These are phyloP conservation scores for Aspergillus carbonarius DNA, from an alignment of 2,329 filamentous ascomycete species.

Conservation along the genomic window DNA sequence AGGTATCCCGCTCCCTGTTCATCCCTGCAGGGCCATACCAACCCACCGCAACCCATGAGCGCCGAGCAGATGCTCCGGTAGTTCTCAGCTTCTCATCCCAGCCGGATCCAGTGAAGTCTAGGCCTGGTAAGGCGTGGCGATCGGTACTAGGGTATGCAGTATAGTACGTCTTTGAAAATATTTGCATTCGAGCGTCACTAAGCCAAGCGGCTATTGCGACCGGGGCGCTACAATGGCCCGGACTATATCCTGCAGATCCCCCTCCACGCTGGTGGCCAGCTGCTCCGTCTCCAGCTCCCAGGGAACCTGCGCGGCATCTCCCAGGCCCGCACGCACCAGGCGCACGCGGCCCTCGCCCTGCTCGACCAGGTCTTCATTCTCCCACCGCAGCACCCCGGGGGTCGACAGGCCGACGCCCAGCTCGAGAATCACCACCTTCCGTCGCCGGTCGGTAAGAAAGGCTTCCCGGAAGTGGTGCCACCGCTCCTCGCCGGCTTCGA, in stretches of 20 bases:
- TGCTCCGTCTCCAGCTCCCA: slow-evolving; percentile 20
- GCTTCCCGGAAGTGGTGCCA: slow-evolving; percentile 11
- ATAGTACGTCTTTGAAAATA: too few species aligned
- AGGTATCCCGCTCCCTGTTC: too few species aligned
- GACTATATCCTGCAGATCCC: slow-evolving; percentile 12
- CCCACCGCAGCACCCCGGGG: slow-evolving; percentile 22
- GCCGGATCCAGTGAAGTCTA: slow-evolving; percentile 95
- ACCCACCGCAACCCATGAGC: slow-evolving; percentile 72
- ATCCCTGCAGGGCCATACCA: neutral
- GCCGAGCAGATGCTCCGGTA: slow-evolving; percentile 87
- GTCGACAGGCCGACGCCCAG: slow-evolving; percentile 25
- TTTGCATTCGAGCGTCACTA: too few species aligned
- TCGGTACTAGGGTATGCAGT: too few species aligned
- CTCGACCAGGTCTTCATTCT: slow-evolving; percentile 22
- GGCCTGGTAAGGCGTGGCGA: too few species aligned
- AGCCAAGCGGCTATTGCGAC: neutral
- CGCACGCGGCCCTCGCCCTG: slow-evolving; percentile 6
- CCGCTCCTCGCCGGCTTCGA: slow-evolving; percentile 13
- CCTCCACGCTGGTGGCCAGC: slow-evolving; percentile 17
- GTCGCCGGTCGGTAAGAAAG: neutral
- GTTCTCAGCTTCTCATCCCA: slow-evolving; percentile 84
- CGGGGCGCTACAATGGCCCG: neutral
- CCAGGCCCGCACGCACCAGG: slow-evolving; percentile 20
- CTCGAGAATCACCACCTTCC: slow-evolving; percentile 19
- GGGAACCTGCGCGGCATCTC: slow-evolving; percentile 20